These are phyloP conservation scores for Peronospora destructor DNA, from an alignment of 352 stramenopile genomes.

Conservation along the genomic window DNA sequence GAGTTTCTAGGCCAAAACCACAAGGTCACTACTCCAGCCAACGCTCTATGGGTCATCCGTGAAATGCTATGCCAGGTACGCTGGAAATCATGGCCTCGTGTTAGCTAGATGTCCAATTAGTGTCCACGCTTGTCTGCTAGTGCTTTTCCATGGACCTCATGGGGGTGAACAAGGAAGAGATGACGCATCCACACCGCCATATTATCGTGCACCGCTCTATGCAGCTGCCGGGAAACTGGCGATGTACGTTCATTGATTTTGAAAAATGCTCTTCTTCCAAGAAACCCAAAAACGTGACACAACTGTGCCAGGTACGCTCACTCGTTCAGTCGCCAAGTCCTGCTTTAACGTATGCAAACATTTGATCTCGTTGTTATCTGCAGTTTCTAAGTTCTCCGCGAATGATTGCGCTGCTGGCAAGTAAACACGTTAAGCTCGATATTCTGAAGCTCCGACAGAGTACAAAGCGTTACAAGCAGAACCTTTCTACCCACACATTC, in stretches of 20 bases:
- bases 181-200: conserved; percentile 72
- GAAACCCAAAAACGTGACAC: conserved; percentile 76
- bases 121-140: conserved; percentile 16
- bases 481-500: conserved; percentile 32
- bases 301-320: conserved; percentile 53
- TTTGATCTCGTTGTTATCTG: neutral
- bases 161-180: conserved; percentile 76
- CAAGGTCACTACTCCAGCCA: conserved; percentile 22
- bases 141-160: conserved; percentile 70
- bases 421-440: conserved; percentile 40
- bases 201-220: conserved; percentile 41
- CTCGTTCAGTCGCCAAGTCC: neutral
- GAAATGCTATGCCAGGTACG: conserved; percentile 63
- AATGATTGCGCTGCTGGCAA: conserved; percentile 40
- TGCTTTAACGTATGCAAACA: neutral
- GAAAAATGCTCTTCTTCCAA: conserved; percentile 58
- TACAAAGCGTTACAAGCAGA: conserved; percentile 65
- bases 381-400: conserved; percentile 65
- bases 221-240: conserved; percentile 21
- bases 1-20: conserved; percentile 39
- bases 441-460: conserved; percentile 39
- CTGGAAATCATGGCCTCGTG: neutral
- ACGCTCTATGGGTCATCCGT: conserved; percentile 44
- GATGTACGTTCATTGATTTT: conserved; percentile 72
- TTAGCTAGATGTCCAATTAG: neutral